Base-by-base conservation (phyloP, 1,284 basidiomycete genomes). In the Stygiomarasmius scandens region DNA sequence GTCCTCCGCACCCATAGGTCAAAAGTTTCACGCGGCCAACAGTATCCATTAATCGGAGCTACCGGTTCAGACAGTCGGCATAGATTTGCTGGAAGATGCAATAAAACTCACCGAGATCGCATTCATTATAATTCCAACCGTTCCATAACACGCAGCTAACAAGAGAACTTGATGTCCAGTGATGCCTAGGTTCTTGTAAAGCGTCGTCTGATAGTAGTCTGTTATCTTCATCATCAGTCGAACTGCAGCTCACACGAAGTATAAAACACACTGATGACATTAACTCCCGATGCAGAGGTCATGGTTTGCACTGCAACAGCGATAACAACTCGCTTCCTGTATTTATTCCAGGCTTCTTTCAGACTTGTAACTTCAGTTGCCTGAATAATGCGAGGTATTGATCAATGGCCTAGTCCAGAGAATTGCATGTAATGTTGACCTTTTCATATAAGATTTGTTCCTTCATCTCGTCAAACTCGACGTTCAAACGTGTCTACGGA, bases 151-250 rank as follows among this genome's bases (percentile, higher is more conserved):
- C 6, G 49, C 58, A n/a, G 57, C 49, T 9, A 63, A 48, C 5
- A 63, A 55, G 8, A 63, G 59, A 25, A 61, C 55, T 10, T 32
- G 58, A 52, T 57, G 54, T 5, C 61, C 61, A 16, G 54, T 50
- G n/a, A 59, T 46, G 2, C 62, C 62, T 16, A 63, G 62, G n/a
- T 51, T 16, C 25, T 58, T 54, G 55, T 63, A 63, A 2, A 63
- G 50, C 16, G 53, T 62, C n/a, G 61, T 62, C 52, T 62, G 61
- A 52, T 62, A 62, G 46, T 62, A 62, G 34, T 62, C 58, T 60
- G 36, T 3, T 14, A 34, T 38, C 2, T 20, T 20, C 14, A 9
- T 23, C n/a, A 57, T 44, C 10, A 19, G 24, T 43, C 11, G 36
- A 25, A 19, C 2, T 6, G 29, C 5, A 6, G 29, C 6, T 32